Base-by-base conservation (phyloP, 140 eudicot species). In the Senecio squalidus region DNA sequence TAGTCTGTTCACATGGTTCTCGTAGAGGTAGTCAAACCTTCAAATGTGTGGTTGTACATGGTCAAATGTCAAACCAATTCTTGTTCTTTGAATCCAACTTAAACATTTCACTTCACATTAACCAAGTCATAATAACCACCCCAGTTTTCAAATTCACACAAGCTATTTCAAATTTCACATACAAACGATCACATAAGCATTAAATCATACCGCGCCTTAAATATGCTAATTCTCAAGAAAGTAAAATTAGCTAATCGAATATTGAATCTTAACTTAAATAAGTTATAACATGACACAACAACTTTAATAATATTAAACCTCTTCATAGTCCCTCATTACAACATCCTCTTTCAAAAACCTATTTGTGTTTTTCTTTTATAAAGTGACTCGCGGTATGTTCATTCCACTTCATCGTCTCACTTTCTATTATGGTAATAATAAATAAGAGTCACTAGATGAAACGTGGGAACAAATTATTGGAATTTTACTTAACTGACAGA, bases 291-390 rank as follows among this genome's bases (percentile, higher is more conserved):
- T 55, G 18, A 29, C 44, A 45, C 16, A 46, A 45, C 10, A 61
- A 6, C 25, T 24, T 25, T 3, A 58, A 22, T 24, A 60, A 41
- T 2, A 14, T 31, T 20, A 58, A 62, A 23, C 67, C 67, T 61
- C 56, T 29, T 55, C 5, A 21, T 40, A 46, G 47, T 55, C n/a
- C 45, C 44, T 55, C 56, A 46, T 33, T 62, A 62, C 47, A 62
- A 46, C 46, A 62, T 31, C 22, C 68, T 47, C 68, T 17, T 30
- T 27, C 34, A 47, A 62, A 62, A 61, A 60, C 54, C 55, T 27
- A 2, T 7, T 9, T 1, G 43, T 46, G 28, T 62, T 21, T 11
- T 14, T 45, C 6, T 61, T 20, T 7, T 18, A 54, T 29, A 26
- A 55, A 29, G 28, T 15, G 24, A 17, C 61, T 9, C 45, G 30